Evolutionary conservation across 2,329 filamentous ascomycete genomes (phyloP).

Genomic region (Cladosporium sp.): DNA sequence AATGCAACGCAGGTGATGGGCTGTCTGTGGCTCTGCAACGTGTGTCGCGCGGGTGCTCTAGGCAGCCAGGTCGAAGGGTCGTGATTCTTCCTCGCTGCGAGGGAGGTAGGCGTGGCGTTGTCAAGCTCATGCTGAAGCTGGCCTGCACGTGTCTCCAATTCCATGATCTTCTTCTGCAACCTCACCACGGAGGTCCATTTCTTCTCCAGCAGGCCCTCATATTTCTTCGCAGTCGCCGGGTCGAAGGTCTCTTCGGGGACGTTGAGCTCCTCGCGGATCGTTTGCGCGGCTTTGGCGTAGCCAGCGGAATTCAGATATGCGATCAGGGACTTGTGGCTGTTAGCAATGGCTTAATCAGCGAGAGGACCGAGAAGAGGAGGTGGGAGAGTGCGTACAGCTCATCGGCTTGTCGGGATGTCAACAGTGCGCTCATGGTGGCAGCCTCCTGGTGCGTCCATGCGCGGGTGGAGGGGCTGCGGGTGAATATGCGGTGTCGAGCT

Average conservation of each 20-base stretch:
- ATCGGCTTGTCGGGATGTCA: constrained; percentile 76
- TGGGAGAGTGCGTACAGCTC: constrained; percentile 62
- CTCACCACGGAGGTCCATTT: constrained; percentile 97
- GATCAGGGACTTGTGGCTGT: constrained; percentile 86
- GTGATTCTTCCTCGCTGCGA: constrained; percentile 66
- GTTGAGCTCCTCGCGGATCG: constrained; percentile 69
- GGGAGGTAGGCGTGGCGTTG: constrained; percentile 70
- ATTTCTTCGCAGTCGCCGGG: constrained; percentile 79
- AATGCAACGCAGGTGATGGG: constrained; percentile 86
- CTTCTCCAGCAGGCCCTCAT: constrained; percentile 89
- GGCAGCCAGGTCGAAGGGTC: constrained; percentile 85
- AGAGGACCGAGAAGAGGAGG: constrained; percentile 13
- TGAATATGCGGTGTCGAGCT: not conserved
- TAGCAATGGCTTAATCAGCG: constrained; percentile 26
- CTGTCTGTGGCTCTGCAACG: constrained; percentile 72
- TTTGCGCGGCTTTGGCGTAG: constrained; percentile 61
- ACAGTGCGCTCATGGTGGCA: constrained; percentile 62
- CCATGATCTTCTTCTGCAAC: constrained; percentile 97
- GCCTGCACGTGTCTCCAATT: constrained; percentile 71
- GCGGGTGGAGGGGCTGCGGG: not conserved
- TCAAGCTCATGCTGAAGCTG: constrained; percentile 77
- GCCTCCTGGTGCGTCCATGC: constrained; percentile 3
- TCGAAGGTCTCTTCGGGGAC: constrained; percentile 66
- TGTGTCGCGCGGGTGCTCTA: constrained; percentile 72
- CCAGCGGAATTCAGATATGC: constrained; percentile 75